Evolutionary conservation across 192 early-diverging fungal genomes (phyloP).

Genomic region (Rhizophagus prolifer): DNA sequence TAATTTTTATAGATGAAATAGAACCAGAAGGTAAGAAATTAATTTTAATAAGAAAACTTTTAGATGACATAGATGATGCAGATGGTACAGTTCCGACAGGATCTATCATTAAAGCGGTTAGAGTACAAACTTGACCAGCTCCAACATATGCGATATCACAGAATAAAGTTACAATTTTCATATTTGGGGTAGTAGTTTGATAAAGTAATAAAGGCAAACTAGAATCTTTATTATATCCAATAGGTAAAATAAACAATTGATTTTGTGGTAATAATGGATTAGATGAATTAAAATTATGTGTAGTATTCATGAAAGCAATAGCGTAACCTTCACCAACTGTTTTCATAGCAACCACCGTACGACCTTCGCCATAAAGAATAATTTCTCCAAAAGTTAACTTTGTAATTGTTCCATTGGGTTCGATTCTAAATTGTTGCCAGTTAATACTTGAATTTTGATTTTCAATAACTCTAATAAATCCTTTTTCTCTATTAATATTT

Average conservation of each 20-base stretch:
- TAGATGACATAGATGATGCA: too few species aligned
- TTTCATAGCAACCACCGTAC: too few species aligned
- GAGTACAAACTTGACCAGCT: background rate
- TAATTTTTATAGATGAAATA: background rate
- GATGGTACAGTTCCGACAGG: too few species aligned
- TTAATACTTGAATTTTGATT: too few species aligned
- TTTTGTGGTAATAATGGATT: background rate
- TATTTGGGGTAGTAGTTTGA: background rate
- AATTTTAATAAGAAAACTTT: background rate
- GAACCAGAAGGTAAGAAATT: constrained; percentile 1
- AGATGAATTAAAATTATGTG: background rate
- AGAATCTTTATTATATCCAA: background rate
- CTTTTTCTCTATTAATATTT: too few species aligned
- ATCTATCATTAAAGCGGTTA: background rate
- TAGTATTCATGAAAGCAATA: too few species aligned
- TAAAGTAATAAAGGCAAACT: background rate
- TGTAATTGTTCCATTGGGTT: too few species aligned
- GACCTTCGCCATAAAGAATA: too few species aligned
- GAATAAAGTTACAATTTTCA: background rate
- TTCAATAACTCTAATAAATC: too few species aligned
- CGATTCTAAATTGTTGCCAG: too few species aligned
- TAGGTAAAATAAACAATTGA: background rate
- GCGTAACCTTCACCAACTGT: too few species aligned
- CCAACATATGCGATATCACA: background rate
- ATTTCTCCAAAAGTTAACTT: too few species aligned